phyloP scores from a whole-genome alignment of 2,329 filamentous ascomycete species.

The Pseudocercospora fuligena region DNA sequence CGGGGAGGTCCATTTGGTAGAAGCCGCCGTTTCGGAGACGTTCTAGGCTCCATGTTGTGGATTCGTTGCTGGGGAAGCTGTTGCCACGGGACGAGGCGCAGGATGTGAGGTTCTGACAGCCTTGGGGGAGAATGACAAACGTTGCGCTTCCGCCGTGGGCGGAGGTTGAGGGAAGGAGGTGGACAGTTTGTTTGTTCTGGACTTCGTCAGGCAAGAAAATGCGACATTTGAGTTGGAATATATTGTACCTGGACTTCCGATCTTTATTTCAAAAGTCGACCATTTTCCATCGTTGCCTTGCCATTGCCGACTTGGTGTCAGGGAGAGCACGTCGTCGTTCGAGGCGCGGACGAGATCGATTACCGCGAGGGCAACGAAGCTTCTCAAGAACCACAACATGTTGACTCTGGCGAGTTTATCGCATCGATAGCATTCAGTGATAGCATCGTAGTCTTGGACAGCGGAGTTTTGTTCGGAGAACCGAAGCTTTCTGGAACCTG shows the following conservation, averaged over 20 bases:
- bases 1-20: slow-evolving; percentile 28
- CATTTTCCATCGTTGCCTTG: slow-evolving; percentile 29
- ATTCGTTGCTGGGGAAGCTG: slow-evolving; percentile 5
- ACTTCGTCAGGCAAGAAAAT: not conserved
- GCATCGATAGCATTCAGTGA: not conserved
- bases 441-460: not conserved
- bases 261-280: slow-evolving; percentile 32
- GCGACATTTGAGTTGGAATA: not conserved
- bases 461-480: not conserved
- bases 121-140: slow-evolving; percentile 33
- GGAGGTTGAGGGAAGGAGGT: slow-evolving; percentile 33
- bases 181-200: slow-evolving; percentile 22
- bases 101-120: slow-evolving; percentile 31
- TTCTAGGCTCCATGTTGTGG: slow-evolving; percentile 8
- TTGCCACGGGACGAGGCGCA: slow-evolving; percentile 3
- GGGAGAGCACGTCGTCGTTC: not conserved
- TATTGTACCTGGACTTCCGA: slow-evolving; percentile 29
- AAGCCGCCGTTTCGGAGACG: slow-evolving; percentile 23
- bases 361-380: not conserved
- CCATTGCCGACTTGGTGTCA: not conserved
- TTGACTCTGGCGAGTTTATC: not conserved
- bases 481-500: not conserved
- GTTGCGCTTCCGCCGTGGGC: slow-evolving; percentile 27
- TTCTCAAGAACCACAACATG: not conserved
- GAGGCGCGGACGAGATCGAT: not conserved